Conservation (phyloP, 495 filamentous ascomycete species). For the Neurospora sp. region DNA sequence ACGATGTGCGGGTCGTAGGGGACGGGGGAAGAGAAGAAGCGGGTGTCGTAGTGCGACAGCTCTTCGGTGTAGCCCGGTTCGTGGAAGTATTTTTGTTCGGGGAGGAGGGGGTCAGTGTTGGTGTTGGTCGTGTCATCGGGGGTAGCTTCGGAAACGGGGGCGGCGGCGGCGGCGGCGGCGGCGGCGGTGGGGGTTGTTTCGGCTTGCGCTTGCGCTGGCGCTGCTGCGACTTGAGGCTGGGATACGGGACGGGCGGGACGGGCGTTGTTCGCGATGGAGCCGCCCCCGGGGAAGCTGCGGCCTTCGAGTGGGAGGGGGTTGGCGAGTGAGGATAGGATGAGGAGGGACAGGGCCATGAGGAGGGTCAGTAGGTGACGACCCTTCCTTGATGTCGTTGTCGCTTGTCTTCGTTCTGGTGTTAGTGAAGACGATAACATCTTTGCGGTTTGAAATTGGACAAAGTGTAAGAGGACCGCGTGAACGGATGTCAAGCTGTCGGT, state of each 20-base stretch:
- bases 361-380: not conserved
- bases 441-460: not conserved
- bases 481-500: not conserved
- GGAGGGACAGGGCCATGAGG: not conserved
- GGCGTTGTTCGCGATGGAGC: not conserved
- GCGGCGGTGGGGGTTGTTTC: not conserved
- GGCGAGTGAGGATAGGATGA: not conserved
- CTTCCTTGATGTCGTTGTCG: not conserved
- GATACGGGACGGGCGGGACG: not conserved
- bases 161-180: not conserved
- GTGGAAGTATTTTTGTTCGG: constrained; percentile 35
- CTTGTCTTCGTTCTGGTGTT: not conserved
- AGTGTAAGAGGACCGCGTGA: not conserved
- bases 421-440: not conserved
- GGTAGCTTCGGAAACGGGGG: not conserved
- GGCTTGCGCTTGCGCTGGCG: not conserved
- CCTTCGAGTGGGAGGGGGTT: not conserved
- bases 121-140: not conserved
- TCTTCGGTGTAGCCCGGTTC: constrained; percentile 49
- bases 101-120: not conserved
- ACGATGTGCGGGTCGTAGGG: constrained; percentile 53
- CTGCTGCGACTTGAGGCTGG: not conserved
- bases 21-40: constrained; percentile 52
- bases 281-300: too few relatives aligned
- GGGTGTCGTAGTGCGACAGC: constrained; percentile 61